These are phyloP conservation scores for Oxyria digyna DNA, from an alignment of 148 eudicot genomes.

Conservation along the genomic window DNA sequence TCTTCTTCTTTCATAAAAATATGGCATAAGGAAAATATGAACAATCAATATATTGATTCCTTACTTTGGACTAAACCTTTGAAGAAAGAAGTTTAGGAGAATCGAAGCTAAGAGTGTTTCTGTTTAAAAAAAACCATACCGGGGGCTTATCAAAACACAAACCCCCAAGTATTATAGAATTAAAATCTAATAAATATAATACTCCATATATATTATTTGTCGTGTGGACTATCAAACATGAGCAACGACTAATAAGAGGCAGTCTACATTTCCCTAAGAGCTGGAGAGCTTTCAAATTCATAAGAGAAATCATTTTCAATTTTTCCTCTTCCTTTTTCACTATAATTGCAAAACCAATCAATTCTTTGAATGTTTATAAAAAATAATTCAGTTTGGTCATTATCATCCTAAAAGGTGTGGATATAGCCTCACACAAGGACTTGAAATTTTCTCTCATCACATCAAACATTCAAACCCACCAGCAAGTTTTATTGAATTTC, in stretches of 20 bases:
- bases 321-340: neutral
- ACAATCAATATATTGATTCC: too few relatives aligned
- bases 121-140: too few relatives aligned
- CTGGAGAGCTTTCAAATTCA: slow-evolving; percentile 10
- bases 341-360: neutral
- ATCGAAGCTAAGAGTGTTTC: too few relatives aligned
- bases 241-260: neutral
- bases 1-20: too few relatives aligned
- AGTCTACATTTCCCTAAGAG: slow-evolving; percentile 48
- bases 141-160: neutral
- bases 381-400: neutral
- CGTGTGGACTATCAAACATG: neutral
- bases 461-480: slow-evolving; percentile 1
- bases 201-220: too few relatives aligned
- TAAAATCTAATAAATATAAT: too few relatives aligned
- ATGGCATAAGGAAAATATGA: too few relatives aligned
- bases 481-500: neutral
- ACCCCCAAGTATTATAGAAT: neutral
- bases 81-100: too few relatives aligned
- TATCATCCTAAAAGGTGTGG: neutral
- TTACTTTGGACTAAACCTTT: too few relatives aligned
- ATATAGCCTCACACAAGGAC: neutral
- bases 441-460: neutral
- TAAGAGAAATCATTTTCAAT: neutral
- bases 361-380: neutral